Evolutionary conservation across 495 filamentous ascomycete species (phyloP).

Genomic region (Lophiostoma macrostomum): DNA sequence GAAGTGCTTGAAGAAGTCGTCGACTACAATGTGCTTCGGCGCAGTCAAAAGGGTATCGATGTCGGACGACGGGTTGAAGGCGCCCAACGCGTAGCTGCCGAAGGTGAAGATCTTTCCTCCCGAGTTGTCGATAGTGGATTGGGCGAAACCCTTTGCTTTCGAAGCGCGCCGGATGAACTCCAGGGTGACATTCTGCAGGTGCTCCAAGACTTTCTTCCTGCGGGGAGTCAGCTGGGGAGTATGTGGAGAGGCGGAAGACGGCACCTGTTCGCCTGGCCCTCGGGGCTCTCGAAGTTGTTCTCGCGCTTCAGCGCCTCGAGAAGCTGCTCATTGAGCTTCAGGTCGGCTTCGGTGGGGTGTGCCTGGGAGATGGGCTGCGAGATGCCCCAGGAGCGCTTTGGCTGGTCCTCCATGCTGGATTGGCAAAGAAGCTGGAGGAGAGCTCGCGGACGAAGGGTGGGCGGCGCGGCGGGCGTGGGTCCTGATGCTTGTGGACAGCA

Average conservation of each 20-base stretch:
- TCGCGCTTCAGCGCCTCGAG: conserved; percentile 78
- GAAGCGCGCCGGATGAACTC: conserved; percentile 81
- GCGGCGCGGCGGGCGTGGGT: background rate
- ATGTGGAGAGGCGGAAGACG: conserved; percentile 2
- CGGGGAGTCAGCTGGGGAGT: conserved; percentile 1
- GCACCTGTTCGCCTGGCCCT: conserved; percentile 78
- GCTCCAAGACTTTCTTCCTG: conserved; percentile 53
- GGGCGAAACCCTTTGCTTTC: conserved; percentile 70
- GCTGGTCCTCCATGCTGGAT: conserved; percentile 23
- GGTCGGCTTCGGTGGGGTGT: conserved; percentile 71
- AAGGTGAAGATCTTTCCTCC: conserved; percentile 92
- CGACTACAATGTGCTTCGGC: conserved; percentile 77
- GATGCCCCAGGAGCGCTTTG: conserved; percentile 59
- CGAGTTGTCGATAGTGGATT: conserved; percentile 70
- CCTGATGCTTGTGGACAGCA: background rate
- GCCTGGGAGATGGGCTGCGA: conserved; percentile 78
- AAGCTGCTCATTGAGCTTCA: conserved; percentile 70
- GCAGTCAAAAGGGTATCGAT: conserved; percentile 93
- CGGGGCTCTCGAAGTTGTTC: conserved; percentile 81
- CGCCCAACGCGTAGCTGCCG: conserved; percentile 89
- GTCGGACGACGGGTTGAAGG: conserved; percentile 93
- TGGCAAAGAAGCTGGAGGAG: background rate
- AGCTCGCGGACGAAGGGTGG: background rate
- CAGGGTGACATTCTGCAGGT: conserved; percentile 72
- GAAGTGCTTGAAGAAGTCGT: conserved; percentile 89